Evolutionary conservation across 768 basidiomycete species (phyloP), one percentile per base, ranked within the genome.

Genomic region (Lentinula sp.): DNA sequence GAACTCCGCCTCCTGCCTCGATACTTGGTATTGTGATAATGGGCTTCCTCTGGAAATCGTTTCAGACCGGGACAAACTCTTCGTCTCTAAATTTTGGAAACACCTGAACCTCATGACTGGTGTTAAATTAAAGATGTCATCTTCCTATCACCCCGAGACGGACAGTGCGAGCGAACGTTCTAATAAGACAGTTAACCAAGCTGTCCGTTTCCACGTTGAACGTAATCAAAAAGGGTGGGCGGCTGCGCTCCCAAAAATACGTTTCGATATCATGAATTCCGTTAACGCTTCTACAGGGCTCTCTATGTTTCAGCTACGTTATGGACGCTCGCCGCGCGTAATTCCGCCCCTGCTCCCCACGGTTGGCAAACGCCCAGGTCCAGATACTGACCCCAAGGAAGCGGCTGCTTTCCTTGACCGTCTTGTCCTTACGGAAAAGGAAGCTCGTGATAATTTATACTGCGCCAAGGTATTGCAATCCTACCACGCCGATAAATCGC

Each of bases 91-190:
- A 8, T 39, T 39, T 2, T 39, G 37, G 37, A 39, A 39, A 39
- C 8, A 7, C 7, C 11, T 39, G 7, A 39, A 39, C 11, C 7
- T 8, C 7, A 2, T 39, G 1, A 3, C 37, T 3, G 37, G 37
- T 3, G 37, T 39, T 39, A 7, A 13, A 7, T 49, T 73, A 0
- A 64, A 65, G 7, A 65, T 77, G 60, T 75, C 74, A 0, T 70
- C 72, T 0, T 55, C 74, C 0, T 75, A 68, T 50, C 76, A 77
- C 31, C 73, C 74, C 0, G 67, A 78, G 46, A 75, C 72, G 0
- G 70, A 77, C 42, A 68, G 73, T 0, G 28, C 66, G 0, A 72
- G 66, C 21, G 68, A 77, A 64, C 59, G 62, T 0, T 66, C 68
- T 1, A 73, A 46, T 52, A 39, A 39, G 3, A 39, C 37, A 3